Conservation (phyloP, 768 basidiomycete species). For the Boletus patriciae region DNA sequence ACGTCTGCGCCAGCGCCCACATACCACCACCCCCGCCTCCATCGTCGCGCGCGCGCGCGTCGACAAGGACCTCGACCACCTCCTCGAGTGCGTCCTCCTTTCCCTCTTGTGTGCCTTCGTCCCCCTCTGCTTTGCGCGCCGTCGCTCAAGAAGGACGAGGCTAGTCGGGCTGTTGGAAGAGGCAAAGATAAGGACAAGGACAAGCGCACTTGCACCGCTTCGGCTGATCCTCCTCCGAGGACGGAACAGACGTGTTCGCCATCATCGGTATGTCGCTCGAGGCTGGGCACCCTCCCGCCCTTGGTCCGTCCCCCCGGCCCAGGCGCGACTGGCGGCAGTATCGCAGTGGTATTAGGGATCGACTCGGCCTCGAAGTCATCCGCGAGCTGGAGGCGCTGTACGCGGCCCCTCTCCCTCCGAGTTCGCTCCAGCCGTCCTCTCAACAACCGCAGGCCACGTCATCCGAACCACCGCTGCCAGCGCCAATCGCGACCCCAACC, state of each 20-base stretch:
- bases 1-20: slow-evolving; percentile 8
- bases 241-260: slow-evolving; percentile 25
- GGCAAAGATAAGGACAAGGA: slow-evolving; percentile 7
- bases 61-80: slow-evolving; percentile 15
- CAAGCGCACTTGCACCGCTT: background rate
- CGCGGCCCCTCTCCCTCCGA: background rate
- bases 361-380: slow-evolving; percentile 30
- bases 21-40: background rate
- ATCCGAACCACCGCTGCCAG: background rate
- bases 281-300: slow-evolving; percentile 16
- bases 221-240: background rate
- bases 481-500: background rate
- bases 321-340: background rate
- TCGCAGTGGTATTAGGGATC: slow-evolving; percentile 18
- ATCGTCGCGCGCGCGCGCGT: slow-evolving; percentile 1
- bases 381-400: slow-evolving; percentile 28
- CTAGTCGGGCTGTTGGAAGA: background rate
- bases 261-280: slow-evolving; percentile 23
- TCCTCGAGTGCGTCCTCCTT: slow-evolving; percentile 24
- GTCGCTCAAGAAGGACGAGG: slow-evolving; percentile 6
- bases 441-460: background rate
- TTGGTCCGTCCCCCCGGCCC: no score
- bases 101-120: slow-evolving; percentile 19
- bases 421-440: background rate
- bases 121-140: slow-evolving; percentile 20